These are phyloP conservation scores for Epichloe amarillans DNA, from an alignment of 2,329 filamentous ascomycete genomes.

Conservation along the genomic window DNA sequence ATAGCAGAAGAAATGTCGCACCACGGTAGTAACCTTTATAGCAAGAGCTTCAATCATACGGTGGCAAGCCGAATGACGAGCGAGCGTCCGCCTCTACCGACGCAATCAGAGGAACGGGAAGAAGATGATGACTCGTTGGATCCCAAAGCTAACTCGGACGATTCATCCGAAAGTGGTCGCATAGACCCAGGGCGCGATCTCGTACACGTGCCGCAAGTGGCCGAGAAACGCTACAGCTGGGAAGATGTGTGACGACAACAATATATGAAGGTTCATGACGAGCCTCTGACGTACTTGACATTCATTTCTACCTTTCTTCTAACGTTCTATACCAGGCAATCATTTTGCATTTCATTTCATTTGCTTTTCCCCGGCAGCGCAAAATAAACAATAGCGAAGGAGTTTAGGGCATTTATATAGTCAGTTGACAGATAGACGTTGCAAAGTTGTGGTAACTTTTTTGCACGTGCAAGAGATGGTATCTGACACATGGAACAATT, in stretches of 20 bases:
- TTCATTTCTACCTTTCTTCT: not conserved
- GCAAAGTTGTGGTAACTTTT: not conserved
- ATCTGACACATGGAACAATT: not conserved
- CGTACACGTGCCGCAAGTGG: slow-evolving; percentile 37
- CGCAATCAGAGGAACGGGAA: not conserved
- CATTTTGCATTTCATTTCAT: slow-evolving; percentile 3
- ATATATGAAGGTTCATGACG: not conserved
- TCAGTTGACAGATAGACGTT: not conserved
- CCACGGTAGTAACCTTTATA: slow-evolving; percentile 11
- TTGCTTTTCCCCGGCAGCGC: not conserved
- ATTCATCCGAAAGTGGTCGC: slow-evolving; percentile 16
- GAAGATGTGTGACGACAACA: slow-evolving; percentile 22
- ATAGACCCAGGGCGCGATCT: slow-evolving; percentile 31
- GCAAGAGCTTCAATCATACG: not conserved
- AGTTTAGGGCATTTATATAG: slow-evolving; percentile 6
- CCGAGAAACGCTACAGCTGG: slow-evolving; percentile 38
- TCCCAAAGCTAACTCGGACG: not conserved
- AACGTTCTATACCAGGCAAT: not conserved
- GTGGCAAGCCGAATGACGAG: not conserved
- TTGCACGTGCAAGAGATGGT: not conserved
- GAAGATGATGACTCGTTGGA: not conserved
- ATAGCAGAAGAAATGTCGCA: slow-evolving; percentile 16
- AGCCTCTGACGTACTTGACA: not conserved
- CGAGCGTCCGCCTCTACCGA: not conserved
- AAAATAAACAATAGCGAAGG: slow-evolving; percentile 9